These are phyloP conservation scores for Acacia crassicarpa DNA, from an alignment of 306 rosid species.

Conservation along the genomic window DNA sequence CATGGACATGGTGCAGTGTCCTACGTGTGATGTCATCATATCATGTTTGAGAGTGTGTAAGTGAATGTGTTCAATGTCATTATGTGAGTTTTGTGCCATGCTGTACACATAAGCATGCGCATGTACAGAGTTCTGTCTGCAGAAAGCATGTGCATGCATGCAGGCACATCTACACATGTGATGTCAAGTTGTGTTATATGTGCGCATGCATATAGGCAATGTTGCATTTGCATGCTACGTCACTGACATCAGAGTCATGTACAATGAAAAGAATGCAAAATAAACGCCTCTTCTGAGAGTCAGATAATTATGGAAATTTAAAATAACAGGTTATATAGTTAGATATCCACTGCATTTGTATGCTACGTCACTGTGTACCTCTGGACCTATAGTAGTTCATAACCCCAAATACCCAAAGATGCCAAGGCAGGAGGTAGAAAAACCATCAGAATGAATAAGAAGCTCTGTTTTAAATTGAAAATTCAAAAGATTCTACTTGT, in stretches of 20 bases:
- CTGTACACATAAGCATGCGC: background rate
- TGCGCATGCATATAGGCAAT: background rate
- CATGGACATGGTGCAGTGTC: background rate
- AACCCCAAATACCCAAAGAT: background rate
- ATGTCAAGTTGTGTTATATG: background rate
- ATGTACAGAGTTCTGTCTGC: background rate
- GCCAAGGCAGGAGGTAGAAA: background rate
- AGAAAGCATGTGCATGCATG: background rate
- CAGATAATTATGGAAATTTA: background rate
- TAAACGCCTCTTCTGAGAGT: background rate
- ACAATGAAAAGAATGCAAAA: background rate
- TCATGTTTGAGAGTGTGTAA: background rate
- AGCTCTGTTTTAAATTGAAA: background rate
- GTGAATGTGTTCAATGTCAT: background rate
- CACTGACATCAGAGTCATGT: background rate
- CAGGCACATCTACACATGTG: background rate
- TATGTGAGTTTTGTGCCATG: background rate
- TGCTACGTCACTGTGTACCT: background rate
- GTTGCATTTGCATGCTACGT: background rate
- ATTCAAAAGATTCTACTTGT: background rate
- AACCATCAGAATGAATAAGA: slow-evolving; percentile 9
- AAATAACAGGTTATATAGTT: background rate
- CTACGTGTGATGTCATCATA: background rate
- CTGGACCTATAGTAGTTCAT: background rate
- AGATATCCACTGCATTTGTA: background rate